Base-by-base conservation (phyloP, 345 rosid species). In the Odontarrhena argentea region DNA sequence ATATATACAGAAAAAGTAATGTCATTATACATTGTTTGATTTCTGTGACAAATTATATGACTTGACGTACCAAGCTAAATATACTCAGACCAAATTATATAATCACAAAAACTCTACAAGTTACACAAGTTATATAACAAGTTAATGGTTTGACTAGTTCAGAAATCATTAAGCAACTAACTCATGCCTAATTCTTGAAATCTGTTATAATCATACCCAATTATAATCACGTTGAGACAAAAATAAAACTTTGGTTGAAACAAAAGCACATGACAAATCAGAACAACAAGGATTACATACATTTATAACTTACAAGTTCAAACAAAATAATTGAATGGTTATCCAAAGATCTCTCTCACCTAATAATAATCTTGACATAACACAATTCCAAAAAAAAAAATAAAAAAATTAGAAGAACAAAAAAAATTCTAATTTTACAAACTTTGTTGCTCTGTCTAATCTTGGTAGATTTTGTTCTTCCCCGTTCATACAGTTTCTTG, bases 401-500 rank as follows among this genome's bases (percentile, higher is more conserved):
- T n/a, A 18, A 18, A 18, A 18, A 18, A 18, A 18, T 18, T 28
- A 50, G 42, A 67, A 24, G 7, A 47, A 34, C 25, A 49, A 18
- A 15, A 43, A 43, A 51, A 41, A 51, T 28, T 46, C 40, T 52
- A 15, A 61, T 37, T 67, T 67, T 67, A 48, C 59, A 14, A 28
- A 47, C 53, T 69, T 48, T 68, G 35, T 48, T 68, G 34, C 32
- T 64, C 53, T 44, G 75, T 63, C 63, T 69, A 75, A 58, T 59
- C 68, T 70, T 65, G 68, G 74, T 55, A 54, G 69, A 58, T 61
- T 67, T 80, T 67, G 72, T 61, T 48, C 60, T 83, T 78, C 80
- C 54, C 36, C 53, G 48, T 55, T 59, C 69, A 48, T 41, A 5
- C 66, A 56, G 35, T 47, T 28, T 59, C 67, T 52, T 60, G 59